phyloP scores from a whole-genome alignment of 2,329 filamentous ascomycete species.

The Colletotrichum sublineola region DNA sequence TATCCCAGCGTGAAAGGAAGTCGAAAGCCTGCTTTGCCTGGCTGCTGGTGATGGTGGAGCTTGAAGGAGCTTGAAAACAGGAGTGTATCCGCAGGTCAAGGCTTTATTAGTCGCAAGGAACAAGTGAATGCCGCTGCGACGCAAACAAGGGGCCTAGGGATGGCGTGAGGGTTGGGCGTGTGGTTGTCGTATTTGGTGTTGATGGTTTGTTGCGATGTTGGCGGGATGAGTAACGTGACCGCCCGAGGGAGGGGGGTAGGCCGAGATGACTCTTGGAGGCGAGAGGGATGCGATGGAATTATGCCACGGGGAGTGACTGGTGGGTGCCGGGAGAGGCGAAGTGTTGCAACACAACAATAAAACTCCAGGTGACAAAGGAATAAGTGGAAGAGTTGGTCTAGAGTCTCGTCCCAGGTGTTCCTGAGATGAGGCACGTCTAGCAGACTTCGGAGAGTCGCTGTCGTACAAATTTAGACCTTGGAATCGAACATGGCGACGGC shows the following conservation, averaged over 20 bases:
- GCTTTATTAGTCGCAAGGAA: slow-evolving; percentile 57
- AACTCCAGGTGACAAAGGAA: slow-evolving; percentile 45
- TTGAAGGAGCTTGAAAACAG: slow-evolving; percentile 29
- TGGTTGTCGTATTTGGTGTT: slow-evolving; percentile 29
- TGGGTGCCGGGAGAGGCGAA: slow-evolving; percentile 36
- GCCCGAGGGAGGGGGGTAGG: slow-evolving; percentile 17
- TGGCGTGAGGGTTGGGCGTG: slow-evolving; percentile 39
- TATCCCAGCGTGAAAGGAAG: slow-evolving; percentile 29
- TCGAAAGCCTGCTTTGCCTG: slow-evolving; percentile 34
- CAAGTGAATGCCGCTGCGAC: slow-evolving; percentile 65
- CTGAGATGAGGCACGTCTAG: slow-evolving; percentile 50
- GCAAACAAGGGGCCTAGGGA: slow-evolving; percentile 43
- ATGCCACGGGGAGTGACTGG: slow-evolving; percentile 40
- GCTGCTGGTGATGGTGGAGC: slow-evolving; percentile 28
- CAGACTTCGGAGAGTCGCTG: slow-evolving; percentile 70
- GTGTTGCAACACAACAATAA: slow-evolving; percentile 39
- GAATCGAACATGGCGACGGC: slow-evolving; percentile 67
- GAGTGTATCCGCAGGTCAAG: slow-evolving; percentile 25
- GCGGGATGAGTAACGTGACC: slow-evolving; percentile 41
- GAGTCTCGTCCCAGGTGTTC: slow-evolving; percentile 47
- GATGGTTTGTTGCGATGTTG: slow-evolving; percentile 26
- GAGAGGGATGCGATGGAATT: slow-evolving; percentile 41
- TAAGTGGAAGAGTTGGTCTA: slow-evolving; percentile 53
- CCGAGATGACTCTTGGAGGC: slow-evolving; percentile 41
- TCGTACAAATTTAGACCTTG: slow-evolving; percentile 62